A percentile compares a stretch with the other conserved stretches of the same genome.
phyloP scores from a whole-genome alignment of 768 basidiomycete species.

The Lenzites betulinus region DNA sequence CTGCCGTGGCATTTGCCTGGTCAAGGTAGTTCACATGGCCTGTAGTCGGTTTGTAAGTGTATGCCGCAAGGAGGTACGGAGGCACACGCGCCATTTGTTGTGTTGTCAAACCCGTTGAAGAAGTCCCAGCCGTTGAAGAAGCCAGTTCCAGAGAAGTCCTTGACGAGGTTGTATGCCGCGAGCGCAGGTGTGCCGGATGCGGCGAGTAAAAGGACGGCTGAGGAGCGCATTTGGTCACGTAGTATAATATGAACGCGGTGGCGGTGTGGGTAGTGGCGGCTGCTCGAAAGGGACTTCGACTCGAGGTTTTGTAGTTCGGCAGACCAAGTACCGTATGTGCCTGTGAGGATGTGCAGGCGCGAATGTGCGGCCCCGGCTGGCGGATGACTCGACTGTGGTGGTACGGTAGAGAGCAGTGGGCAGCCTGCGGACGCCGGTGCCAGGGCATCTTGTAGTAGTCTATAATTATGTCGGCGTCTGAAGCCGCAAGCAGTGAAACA shows the following conservation, averaged over 20 bases:
- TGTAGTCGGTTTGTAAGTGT: constrained; percentile 42
- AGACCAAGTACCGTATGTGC: neutral
- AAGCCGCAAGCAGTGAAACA: neutral
- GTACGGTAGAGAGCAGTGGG: neutral
- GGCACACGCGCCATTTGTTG: constrained; percentile 34
- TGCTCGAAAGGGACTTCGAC: neutral
- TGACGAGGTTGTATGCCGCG: constrained; percentile 14
- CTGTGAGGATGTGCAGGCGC: neutral
- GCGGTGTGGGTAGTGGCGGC: neutral
- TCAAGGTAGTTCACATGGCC: constrained; percentile 68
- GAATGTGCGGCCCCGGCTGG: no score
- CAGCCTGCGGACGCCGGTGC: neutral
- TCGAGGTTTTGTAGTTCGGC: neutral
- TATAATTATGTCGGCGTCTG: neutral
- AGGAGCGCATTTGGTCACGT: neutral
- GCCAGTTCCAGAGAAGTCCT: constrained; percentile 38
- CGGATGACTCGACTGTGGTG: neutral
- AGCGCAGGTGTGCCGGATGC: neutral
- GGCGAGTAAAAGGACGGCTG: neutral
- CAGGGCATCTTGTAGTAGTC: neutral
- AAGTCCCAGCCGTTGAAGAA: constrained; percentile 49
- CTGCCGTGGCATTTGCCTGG: constrained; percentile 44
- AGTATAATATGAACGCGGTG: neutral
- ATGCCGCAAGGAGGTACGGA: no score
- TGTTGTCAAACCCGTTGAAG: constrained; percentile 40